phyloP scores from a whole-genome alignment of 2,329 filamentous ascomycete species.

The Aureobasidium sp. region DNA sequence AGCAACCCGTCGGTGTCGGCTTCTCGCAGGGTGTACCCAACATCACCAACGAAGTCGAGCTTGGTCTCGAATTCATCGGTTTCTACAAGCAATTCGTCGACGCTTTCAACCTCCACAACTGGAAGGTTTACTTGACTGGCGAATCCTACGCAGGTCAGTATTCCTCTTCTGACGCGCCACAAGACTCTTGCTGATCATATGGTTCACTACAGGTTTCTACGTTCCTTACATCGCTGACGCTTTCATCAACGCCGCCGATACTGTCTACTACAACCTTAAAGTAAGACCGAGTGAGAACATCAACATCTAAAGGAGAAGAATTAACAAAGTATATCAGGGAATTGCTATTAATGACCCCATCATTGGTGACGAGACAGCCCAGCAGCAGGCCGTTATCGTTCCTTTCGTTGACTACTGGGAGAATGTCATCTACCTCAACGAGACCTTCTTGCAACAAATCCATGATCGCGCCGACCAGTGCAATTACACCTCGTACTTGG shows the following conservation, averaged over 20 bases:
- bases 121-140: slow-evolving; percentile 46
- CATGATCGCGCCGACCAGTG: slow-evolving; percentile 36
- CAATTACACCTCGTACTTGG: slow-evolving; percentile 35
- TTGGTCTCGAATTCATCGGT: slow-evolving; percentile 35
- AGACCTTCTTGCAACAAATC: slow-evolving; percentile 15
- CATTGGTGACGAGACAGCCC: slow-evolving; percentile 32
- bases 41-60: slow-evolving; percentile 33
- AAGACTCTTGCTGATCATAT: too few species aligned
- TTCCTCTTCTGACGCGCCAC: too few species aligned
- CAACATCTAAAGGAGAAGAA: too few species aligned
- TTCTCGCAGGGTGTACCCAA: slow-evolving; percentile 24
- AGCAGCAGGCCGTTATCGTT: slow-evolving; percentile 16
- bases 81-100: slow-evolving; percentile 47
- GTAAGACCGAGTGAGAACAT: too few species aligned
- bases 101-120: slow-evolving; percentile 42
- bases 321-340: slow-evolving; percentile 16
- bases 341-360: slow-evolving; percentile 31
- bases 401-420: slow-evolving; percentile 14
- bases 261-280: slow-evolving; percentile 27
- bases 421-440: slow-evolving; percentile 18
- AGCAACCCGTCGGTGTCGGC: slow-evolving; percentile 27
- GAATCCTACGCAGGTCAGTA: slow-evolving; percentile 50
- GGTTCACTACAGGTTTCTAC: slow-evolving; percentile 27
- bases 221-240: slow-evolving; percentile 51
- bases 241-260: slow-evolving; percentile 42